Evolutionary conservation across 306 rosid genomes (phyloP).

Genomic region (Mucuna pruriens): DNA sequence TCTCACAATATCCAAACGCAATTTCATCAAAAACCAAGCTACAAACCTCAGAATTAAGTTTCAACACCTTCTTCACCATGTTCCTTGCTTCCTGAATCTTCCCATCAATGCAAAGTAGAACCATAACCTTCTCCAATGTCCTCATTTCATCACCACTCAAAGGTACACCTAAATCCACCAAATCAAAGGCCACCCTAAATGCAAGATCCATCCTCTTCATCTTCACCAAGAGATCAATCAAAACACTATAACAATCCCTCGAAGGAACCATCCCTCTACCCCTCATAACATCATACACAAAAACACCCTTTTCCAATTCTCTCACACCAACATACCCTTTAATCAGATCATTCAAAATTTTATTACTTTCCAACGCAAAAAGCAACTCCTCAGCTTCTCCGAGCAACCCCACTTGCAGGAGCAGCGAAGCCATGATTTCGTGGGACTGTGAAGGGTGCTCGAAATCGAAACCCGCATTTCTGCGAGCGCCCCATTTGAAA

Average conservation of each 20-base stretch:
- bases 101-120: slow-evolving; percentile 67
- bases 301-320: slow-evolving; percentile 64
- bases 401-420: slow-evolving; percentile 60
- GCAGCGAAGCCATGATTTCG: slow-evolving; percentile 76
- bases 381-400: slow-evolving; percentile 71
- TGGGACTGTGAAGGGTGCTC: slow-evolving; percentile 55
- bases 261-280: slow-evolving; percentile 50
- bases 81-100: slow-evolving; percentile 77
- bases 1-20: slow-evolving; percentile 83
- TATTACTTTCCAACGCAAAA: slow-evolving; percentile 50
- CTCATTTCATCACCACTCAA: slow-evolving; percentile 52
- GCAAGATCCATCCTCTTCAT: slow-evolving; percentile 56
- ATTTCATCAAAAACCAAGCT: slow-evolving; percentile 61
- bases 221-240: slow-evolving; percentile 59
- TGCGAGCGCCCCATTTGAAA: slow-evolving; percentile 58
- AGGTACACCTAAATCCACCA: slow-evolving; percentile 49
- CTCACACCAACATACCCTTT: slow-evolving; percentile 58
- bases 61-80: slow-evolving; percentile 67
- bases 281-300: slow-evolving; percentile 55
- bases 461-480: slow-evolving; percentile 24
- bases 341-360: slow-evolving; percentile 50
- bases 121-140: slow-evolving; percentile 58
- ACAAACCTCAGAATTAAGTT: slow-evolving; percentile 50
- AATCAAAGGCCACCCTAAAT: slow-evolving; percentile 52
- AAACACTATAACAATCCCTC: slow-evolving; percentile 42